Evolutionary conservation across 306 rosid genomes (phyloP).

Genomic region (Corylus heterophylla): DNA sequence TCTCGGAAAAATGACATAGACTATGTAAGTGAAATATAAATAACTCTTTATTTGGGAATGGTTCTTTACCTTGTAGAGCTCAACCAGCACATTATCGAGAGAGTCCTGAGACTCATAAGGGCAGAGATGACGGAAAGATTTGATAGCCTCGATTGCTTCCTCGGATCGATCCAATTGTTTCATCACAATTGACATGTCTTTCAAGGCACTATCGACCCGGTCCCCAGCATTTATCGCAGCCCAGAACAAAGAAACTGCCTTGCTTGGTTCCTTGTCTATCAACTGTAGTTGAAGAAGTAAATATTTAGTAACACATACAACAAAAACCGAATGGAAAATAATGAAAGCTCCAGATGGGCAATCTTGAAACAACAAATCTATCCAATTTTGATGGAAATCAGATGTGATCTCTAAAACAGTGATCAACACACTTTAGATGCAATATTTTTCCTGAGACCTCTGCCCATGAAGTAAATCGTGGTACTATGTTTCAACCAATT

Average conservation of each 20-base stretch:
- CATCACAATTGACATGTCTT: constrained; percentile 96
- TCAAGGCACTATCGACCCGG: constrained; percentile 90
- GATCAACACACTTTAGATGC: neutral
- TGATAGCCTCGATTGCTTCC: constrained; percentile 90
- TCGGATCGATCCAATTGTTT: constrained; percentile 83
- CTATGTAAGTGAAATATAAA: neutral
- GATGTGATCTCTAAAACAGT: too few relatives aligned
- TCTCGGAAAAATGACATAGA: neutral
- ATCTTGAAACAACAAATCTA: neutral
- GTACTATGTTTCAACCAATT: too few relatives aligned
- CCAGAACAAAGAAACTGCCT: constrained; percentile 71
- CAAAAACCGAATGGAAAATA: constrained; percentile 2
- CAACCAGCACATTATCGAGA: constrained; percentile 80
- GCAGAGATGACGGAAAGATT: constrained; percentile 88
- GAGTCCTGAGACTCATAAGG: constrained; percentile 85
- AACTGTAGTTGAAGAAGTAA: constrained; percentile 42
- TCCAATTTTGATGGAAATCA: too few relatives aligned
- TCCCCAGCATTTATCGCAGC: constrained; percentile 57
- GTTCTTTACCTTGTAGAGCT: constrained; percentile 71
- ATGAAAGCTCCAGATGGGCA: neutral
- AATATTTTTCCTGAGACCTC: too few relatives aligned
- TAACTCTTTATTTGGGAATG: neutral
- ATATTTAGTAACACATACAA: constrained; percentile 14
- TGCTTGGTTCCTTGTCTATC: constrained; percentile 83
- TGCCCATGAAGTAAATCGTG: too few relatives aligned